Evolutionary conservation across 495 filamentous ascomycete species (phyloP).

Genomic region (Xylaria curta): DNA sequence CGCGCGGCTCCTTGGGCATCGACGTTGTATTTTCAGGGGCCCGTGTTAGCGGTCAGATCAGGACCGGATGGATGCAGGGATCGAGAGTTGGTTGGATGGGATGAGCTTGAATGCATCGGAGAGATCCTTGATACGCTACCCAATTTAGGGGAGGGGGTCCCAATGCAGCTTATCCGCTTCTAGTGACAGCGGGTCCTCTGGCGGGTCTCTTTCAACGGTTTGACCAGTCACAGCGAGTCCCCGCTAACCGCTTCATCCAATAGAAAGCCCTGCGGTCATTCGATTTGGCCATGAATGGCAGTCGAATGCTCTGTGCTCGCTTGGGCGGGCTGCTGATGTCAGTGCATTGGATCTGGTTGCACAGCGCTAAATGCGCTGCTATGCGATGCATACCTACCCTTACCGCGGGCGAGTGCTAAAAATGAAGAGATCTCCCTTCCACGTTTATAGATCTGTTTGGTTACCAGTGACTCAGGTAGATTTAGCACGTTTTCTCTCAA

Average conservation of each 20-base stretch:
- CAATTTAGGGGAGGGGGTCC: not conserved
- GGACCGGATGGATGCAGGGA: slow-evolving; percentile 8
- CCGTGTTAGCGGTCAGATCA: slow-evolving; percentile 11
- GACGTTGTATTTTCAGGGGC: slow-evolving; percentile 24
- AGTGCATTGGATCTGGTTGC: slow-evolving; percentile 4
- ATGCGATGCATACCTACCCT: not conserved
- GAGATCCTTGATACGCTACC: not conserved
- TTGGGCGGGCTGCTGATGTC: not conserved
- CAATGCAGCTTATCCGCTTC: slow-evolving; percentile 12
- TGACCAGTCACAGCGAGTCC: not conserved
- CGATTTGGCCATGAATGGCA: slow-evolving; percentile 14
- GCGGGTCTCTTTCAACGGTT: not conserved
- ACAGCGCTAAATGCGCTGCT: slow-evolving; percentile 5
- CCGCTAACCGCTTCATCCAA: not conserved
- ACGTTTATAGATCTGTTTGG: not conserved
- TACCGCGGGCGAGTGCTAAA: slow-evolving; percentile 8
- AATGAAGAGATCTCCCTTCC: slow-evolving; percentile 1
- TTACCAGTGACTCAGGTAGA: not conserved
- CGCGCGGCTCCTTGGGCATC: slow-evolving; percentile 20
- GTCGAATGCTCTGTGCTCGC: slow-evolving; percentile 4
- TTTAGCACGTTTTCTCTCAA: not conserved
- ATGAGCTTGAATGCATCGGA: not conserved
- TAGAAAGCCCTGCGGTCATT: not conserved
- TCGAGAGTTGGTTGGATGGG: slow-evolving; percentile 1
- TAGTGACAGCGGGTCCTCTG: not conserved